Evolutionary conservation across 139 green algal species (phyloP), one percentile per base, ranked within the genome.

Genomic region (Chlamydomonas incerta): DNA sequence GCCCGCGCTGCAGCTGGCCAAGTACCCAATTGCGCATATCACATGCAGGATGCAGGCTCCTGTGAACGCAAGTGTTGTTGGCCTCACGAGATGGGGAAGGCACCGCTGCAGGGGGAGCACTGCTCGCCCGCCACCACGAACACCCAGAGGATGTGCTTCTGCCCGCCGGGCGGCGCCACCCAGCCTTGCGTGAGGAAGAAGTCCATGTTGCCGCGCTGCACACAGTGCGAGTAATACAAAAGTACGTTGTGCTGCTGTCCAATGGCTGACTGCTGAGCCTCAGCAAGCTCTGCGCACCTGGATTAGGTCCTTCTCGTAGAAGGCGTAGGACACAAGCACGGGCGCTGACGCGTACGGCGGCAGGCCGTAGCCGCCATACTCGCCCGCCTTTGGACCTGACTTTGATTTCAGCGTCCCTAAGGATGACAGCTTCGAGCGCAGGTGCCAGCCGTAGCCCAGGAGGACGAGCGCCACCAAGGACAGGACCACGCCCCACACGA

Each of bases 281-380:
- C 15, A 6, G 69, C 35, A 41, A n/a, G n/a, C n/a, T n/a, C n/a
- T n/a, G n/a, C n/a, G n/a, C 23, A 86, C 74, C 91, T 96, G 93
- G 8, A 94, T 80, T 8, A 70, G 37, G 69, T 96, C 94, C 75
- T 96, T 96, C 69, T 96, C 91, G 74, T 90, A 95, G 74, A 92
- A 96, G 8, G 91, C 88, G 52, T 96, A 96, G 18, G 87, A 93
- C 29, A 96, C 90, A 11, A 96, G 88, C 15, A 96, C 71, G 3
- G 84, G 89, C 3, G 74, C 74, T 3, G n/a, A 47, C 0, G 52
- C 3, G 73, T 92, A 89, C 14, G 41, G 41, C 37, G 62, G 37
- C 37, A 6, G 28, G 14, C 14, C 10, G 8, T 50, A 50, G 6
- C 41, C 41, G 41, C 41, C 41, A 8, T 50, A 50, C 41, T 50